Base-by-base conservation (phyloP, 2,329 filamentous ascomycete species). In the Fusarium begoniae region DNA sequence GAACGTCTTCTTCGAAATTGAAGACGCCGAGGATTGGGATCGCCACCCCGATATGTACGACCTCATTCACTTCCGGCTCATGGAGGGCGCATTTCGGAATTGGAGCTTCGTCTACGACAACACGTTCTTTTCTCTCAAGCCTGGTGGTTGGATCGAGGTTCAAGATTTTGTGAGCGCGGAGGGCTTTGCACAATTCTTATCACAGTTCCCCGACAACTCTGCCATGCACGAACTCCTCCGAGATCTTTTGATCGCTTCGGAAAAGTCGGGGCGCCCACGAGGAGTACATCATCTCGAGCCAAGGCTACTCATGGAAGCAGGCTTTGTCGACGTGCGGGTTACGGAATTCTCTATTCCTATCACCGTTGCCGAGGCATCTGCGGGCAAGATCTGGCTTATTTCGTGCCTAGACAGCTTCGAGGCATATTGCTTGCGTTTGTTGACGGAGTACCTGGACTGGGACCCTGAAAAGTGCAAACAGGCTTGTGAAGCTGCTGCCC, bases 1-100 rank as follows among this genome's bases (percentile, higher is more conserved):
- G 76, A 90, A 90, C 69, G 85, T 89, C 44, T 89, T 87, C 74
- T 90, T 90, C 80, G 88, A 90, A 79, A 84, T 90, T 10, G 88
- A 90, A 73, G 87, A 90, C 73, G 89, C 88, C 51, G 88, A 90
- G 78, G 88, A 90, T 47, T 90, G 89, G 89, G 87, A 89, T 66
- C 85, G 87, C 20, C 84, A 85, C 8, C 79, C 84, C 8, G 81
- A 90, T 75, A 80, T 84, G 18, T 87, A 89, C 70, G 89, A 91
- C 76, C 80, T 91, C 18, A 84, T 91, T 35, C 89, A 91, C 75
- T 81, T 90, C 63, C 86, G 89, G 10, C 83, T 86, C 69, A 85
- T 91, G 84, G 82, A 87, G 24, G 89, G 88, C 15, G 85, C 88
- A 15, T 90, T 91, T 77, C 79, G 81, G 1, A 86, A 90, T 78